These are phyloP conservation scores for Chytriomyces sp. DNA, from an alignment of 192 early-diverging fungal genomes.

Conservation along the genomic window DNA sequence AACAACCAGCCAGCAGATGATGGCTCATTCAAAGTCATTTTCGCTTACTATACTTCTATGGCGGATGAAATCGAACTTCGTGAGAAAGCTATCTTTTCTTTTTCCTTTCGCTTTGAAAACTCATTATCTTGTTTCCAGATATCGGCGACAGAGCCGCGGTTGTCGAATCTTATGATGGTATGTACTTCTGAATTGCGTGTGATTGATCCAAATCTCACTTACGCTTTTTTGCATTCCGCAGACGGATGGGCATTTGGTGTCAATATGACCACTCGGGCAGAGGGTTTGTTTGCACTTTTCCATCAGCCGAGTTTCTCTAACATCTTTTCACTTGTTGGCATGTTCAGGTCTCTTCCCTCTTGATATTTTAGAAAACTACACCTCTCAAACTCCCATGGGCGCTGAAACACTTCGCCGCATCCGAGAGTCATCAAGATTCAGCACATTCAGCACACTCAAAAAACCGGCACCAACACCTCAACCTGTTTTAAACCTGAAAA, in stretches of 20 bases:
- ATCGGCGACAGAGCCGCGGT: slow-evolving; percentile 22
- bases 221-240: slow-evolving; percentile 14
- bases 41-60: slow-evolving; percentile 1
- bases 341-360: too few relatives aligned
- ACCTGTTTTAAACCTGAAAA: neutral
- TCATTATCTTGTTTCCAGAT: neutral
- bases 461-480: neutral
- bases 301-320: neutral
- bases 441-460: neutral
- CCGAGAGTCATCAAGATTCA: neutral
- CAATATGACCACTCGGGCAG: slow-evolving; percentile 44
- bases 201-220: too few relatives aligned
- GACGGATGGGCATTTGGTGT: slow-evolving; percentile 33
- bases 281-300: slow-evolving; percentile 53
- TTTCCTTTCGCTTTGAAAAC: neutral
- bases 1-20: neutral
- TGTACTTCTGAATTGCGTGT: neutral
- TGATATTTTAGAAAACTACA: slow-evolving; percentile 4
- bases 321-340: too few relatives aligned
- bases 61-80: slow-evolving; percentile 6
- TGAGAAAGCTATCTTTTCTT: neutral
- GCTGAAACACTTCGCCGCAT: neutral
- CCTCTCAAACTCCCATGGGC: neutral
- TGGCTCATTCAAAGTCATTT: neutral
- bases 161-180: slow-evolving; percentile 28